A percentile compares a stretch with the other conserved stretches of the same genome.
Evolutionary conservation across 2,329 filamentous ascomycete species (phyloP).

Genomic region (Ustulina deusta): DNA sequence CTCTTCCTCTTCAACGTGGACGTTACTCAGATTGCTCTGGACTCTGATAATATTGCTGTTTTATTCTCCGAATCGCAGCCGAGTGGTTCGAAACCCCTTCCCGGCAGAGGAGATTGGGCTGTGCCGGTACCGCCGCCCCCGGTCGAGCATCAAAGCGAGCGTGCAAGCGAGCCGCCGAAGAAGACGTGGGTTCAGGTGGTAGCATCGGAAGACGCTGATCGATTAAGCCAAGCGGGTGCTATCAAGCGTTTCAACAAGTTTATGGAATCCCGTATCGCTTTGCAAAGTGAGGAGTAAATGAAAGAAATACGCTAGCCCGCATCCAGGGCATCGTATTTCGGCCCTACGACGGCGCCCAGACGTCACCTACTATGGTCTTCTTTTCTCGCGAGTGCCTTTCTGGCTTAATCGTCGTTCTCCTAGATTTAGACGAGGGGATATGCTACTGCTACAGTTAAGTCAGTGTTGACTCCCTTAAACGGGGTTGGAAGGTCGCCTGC

Average conservation of each 20-base stretch:
- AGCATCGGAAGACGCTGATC: slow-evolving; percentile 21
- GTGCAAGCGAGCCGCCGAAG: slow-evolving; percentile 3
- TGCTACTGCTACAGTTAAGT: background rate
- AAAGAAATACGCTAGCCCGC: background rate
- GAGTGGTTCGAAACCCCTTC: background rate
- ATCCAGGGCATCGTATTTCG: background rate
- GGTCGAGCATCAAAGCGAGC: background rate
- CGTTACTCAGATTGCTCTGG: slow-evolving; percentile 15
- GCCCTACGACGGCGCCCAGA: background rate
- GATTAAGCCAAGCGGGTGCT: slow-evolving; percentile 11
- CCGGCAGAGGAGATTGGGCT: slow-evolving; percentile 35
- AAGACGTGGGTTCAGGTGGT: slow-evolving; percentile 34
- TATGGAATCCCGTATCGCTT: slow-evolving; percentile 26
- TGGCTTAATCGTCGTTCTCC: no score
- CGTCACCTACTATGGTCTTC: background rate
- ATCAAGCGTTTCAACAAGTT: slow-evolving; percentile 25
- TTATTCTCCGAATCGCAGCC: slow-evolving; percentile 29
- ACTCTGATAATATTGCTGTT: slow-evolving; percentile 19
- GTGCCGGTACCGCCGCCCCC: background rate
- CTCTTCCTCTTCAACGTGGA: slow-evolving; percentile 22
- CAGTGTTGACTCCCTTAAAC: background rate
- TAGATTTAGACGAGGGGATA: background rate
- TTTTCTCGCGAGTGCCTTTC: background rate
- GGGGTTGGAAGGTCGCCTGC: background rate
- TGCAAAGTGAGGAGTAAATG: slow-evolving; percentile 12